Conservation (phyloP, 805 yeast species). For the Lachancea sp. region DNA sequence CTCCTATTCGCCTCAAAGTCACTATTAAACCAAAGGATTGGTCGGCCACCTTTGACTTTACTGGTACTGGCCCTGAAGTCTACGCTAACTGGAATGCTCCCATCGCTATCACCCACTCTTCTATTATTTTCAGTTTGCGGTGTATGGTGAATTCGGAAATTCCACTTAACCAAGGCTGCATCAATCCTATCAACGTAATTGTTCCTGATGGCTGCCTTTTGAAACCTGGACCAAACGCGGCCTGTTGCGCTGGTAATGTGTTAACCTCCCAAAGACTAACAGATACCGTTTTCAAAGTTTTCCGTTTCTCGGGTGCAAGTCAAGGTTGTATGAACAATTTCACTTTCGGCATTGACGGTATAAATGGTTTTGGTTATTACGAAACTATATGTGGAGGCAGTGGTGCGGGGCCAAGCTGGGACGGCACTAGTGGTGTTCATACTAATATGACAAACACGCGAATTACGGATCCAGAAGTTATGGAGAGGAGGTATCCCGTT, state of each 20-base stretch:
- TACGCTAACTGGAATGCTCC: slow-evolving; percentile 93
- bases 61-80: slow-evolving; percentile 77
- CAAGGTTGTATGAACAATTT: slow-evolving; percentile 95
- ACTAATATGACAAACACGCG: slow-evolving; percentile 92
- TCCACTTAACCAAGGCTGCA: slow-evolving; percentile 91
- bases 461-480: slow-evolving; percentile 84
- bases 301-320: slow-evolving; percentile 86
- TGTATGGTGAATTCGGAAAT: slow-evolving; percentile 80
- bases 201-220: slow-evolving; percentile 60
- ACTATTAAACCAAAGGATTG: slow-evolving; percentile 45
- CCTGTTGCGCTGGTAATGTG: slow-evolving; percentile 93
- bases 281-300: slow-evolving; percentile 81
- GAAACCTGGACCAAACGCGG: slow-evolving; percentile 77
- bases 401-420: slow-evolving; percentile 84
- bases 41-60: slow-evolving; percentile 71
- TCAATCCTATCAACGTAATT: slow-evolving; percentile 64
- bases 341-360: slow-evolving; percentile 81
- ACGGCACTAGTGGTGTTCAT: slow-evolving; percentile 85
- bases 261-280: slow-evolving; percentile 92
- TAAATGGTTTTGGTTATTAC: slow-evolving; percentile 77
- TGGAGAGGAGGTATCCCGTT: slow-evolving; percentile 85
- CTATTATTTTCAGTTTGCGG: slow-evolving; percentile 79
- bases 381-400: slow-evolving; percentile 96
- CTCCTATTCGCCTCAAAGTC: slow-evolving; percentile 52
- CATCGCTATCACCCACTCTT: slow-evolving; percentile 79